Evolutionary conservation across 2,329 filamentous ascomycete species (phyloP).

Genomic region (Penicillium sp.): DNA sequence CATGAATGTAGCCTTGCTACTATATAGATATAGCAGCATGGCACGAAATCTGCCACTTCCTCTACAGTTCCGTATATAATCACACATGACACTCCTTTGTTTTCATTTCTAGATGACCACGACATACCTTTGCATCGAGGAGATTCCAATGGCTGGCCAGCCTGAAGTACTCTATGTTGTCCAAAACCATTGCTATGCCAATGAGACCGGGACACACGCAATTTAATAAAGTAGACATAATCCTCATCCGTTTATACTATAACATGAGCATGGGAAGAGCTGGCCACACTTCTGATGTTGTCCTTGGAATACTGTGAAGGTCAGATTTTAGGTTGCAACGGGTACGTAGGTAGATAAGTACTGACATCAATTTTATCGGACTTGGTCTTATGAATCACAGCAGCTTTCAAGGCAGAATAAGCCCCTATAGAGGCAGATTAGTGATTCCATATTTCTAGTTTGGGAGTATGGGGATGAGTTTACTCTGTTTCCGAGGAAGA

Average conservation of each 20-base stretch:
- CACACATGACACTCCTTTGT: neutral
- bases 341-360: neutral
- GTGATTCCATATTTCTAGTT: no score
- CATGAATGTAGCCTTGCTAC: neutral
- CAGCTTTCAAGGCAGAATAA: neutral
- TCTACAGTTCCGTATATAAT: neutral
- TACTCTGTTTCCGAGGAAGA: no score
- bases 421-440: neutral
- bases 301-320: neutral
- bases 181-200: neutral
- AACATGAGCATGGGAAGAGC: no score
- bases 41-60: neutral
- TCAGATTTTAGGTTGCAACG: neutral
- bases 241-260: no score
- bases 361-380: neutral
- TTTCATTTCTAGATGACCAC: neutral
- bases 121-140: neutral
- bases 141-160: neutral
- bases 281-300: neutral
- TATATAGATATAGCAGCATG: neutral
- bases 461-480: no score
- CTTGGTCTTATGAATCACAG: neutral
- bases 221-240: neutral
- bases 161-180: neutral
- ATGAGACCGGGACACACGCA: neutral